Evolutionary conservation across 805 yeast genomes (phyloP).

Genomic region (Barnettozyma botsteinii): DNA sequence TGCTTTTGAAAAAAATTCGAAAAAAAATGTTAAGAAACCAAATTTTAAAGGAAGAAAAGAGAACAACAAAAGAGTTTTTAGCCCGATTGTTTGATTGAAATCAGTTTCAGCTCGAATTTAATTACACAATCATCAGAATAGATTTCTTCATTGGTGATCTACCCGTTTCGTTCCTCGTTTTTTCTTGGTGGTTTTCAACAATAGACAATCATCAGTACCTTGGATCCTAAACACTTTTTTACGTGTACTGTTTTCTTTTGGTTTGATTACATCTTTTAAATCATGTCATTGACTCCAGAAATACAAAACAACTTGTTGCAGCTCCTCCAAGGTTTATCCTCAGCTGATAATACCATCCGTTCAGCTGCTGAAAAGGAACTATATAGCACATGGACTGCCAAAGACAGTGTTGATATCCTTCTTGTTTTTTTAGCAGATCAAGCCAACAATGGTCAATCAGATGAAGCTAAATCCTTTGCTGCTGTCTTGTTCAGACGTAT

Average conservation of each 20-base stretch:
- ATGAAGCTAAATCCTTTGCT: conserved; percentile 59
- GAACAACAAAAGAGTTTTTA: not conserved
- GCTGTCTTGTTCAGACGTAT: conserved; percentile 88
- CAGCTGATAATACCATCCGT: conserved; percentile 73
- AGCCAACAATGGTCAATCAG: conserved; percentile 57
- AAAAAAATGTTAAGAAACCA: not conserved
- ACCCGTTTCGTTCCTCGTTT: no score
- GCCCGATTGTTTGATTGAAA: not conserved
- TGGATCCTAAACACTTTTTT: no score
- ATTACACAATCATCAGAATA: no score
- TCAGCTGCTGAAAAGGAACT: conserved; percentile 71
- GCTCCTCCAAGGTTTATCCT: conserved; percentile 62
- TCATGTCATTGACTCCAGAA: conserved; percentile 55
- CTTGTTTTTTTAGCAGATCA: conserved; percentile 78
- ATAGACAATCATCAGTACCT: no score
- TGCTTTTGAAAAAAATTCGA: not conserved
- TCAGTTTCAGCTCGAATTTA: no score
- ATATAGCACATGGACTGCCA: conserved; percentile 69
- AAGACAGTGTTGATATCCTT: conserved; percentile 61
- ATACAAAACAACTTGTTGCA: conserved; percentile 46
- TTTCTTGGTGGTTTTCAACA: no score
- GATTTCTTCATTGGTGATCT: no score
- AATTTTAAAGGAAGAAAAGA: not conserved
- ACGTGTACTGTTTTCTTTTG: not conserved
- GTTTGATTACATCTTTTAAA: not conserved